Conservation (phyloP, 2,329 filamentous ascomycete species). For the Aspergillus tamarii region DNA sequence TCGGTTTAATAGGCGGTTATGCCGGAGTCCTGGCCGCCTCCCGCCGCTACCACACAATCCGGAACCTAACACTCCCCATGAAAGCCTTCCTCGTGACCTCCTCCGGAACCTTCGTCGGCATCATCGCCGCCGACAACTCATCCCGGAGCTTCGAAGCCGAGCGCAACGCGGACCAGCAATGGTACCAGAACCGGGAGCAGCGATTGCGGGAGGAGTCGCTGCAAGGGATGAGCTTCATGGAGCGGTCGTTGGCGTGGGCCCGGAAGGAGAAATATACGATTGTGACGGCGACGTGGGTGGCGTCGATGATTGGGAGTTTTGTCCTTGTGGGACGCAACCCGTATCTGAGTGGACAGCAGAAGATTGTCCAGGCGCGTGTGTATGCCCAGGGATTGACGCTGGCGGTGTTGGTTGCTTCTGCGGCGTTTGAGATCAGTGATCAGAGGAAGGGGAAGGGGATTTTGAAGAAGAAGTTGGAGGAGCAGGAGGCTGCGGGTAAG, state of each 20-base stretch:
- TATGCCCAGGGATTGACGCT: slow-evolving; percentile 90
- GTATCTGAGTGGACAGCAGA: slow-evolving; percentile 75
- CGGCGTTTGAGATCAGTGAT: slow-evolving; percentile 81
- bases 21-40: slow-evolving; percentile 70
- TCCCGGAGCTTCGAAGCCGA: slow-evolving; percentile 72
- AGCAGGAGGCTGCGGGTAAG: slow-evolving; percentile 72
- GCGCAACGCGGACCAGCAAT: slow-evolving; percentile 68
- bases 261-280: slow-evolving; percentile 83
- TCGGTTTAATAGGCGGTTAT: slow-evolving; percentile 69
- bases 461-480: slow-evolving; percentile 64
- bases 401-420: slow-evolving; percentile 78
- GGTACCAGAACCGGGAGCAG: slow-evolving; percentile 65
- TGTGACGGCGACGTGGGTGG: slow-evolving; percentile 80
- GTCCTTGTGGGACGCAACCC: slow-evolving; percentile 76
- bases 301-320: slow-evolving; percentile 75
- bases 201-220: slow-evolving; percentile 59
- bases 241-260: slow-evolving; percentile 73
- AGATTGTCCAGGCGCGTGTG: slow-evolving; percentile 90
- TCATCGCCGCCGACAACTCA: slow-evolving; percentile 79
- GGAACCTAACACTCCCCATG: slow-evolving; percentile 83
- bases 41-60: slow-evolving; percentile 75
- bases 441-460: slow-evolving; percentile 67
- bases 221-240: slow-evolving; percentile 57
- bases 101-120: slow-evolving; percentile 79
- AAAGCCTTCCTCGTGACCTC: slow-evolving; percentile 88